Conservation (phyloP, 73 alveolate species). For the Stentor coeruleus region DNA sequence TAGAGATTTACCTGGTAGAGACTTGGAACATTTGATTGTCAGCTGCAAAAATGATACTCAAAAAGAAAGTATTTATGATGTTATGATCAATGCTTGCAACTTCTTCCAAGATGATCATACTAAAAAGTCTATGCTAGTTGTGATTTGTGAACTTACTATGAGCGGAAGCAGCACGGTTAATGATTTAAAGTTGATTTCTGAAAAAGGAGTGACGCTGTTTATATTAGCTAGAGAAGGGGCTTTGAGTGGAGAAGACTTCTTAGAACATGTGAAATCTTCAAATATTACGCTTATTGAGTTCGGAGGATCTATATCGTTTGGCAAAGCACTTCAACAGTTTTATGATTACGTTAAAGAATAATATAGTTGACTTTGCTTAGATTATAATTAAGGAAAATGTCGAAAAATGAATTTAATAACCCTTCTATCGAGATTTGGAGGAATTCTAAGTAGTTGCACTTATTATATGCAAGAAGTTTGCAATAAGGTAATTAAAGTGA, state of each 20-base stretch:
- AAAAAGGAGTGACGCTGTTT: background rate
- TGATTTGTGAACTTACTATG: background rate
- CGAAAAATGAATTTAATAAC: too few relatives aligned
- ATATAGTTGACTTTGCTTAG: too few relatives aligned
- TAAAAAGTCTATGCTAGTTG: background rate
- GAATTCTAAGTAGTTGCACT: too few relatives aligned
- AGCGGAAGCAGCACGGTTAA: background rate
- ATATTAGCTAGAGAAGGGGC: background rate
- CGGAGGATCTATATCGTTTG: background rate
- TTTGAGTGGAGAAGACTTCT: background rate
- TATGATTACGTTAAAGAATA: background rate
- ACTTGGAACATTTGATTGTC: slow-evolving; percentile 8
- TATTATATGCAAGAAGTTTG: too few relatives aligned
- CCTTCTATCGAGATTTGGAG: too few relatives aligned
- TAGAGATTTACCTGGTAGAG: slow-evolving; percentile 8
- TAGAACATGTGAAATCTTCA: background rate
- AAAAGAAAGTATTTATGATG: background rate
- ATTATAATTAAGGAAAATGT: too few relatives aligned
- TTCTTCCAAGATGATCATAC: background rate
- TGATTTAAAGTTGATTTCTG: background rate
- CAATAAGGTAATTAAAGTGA: too few relatives aligned
- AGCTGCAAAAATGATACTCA: background rate
- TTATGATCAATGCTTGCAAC: background rate
- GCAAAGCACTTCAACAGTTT: background rate
- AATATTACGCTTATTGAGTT: background rate